Evolutionary conservation across 2,329 filamentous ascomycete species (phyloP).

Genomic region (Spiromastix sp.): DNA sequence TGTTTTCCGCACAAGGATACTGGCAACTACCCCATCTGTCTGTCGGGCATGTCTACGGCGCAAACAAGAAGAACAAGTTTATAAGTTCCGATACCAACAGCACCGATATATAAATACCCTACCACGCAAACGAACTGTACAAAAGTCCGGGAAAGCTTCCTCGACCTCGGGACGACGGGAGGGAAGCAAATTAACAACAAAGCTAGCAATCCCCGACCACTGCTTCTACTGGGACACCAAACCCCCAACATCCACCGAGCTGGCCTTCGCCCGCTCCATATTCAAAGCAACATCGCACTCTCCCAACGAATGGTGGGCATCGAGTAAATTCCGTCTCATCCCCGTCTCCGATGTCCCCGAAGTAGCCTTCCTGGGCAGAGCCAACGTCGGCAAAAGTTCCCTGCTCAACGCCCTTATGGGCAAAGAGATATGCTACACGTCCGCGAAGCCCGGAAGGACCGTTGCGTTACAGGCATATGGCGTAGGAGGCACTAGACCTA

Average conservation of each 20-base stretch:
- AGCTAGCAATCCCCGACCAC: conserved; percentile 12
- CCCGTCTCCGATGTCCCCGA: conserved; percentile 45
- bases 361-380: conserved; percentile 57
- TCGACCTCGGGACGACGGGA: too few relatives aligned
- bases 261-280: conserved; percentile 35
- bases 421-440: conserved; percentile 43
- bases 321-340: conserved; percentile 50
- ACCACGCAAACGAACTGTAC: too few relatives aligned
- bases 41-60: too few relatives aligned
- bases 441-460: conserved; percentile 51
- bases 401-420: conserved; percentile 55
- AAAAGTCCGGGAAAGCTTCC: too few relatives aligned
- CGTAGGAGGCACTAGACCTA: conserved; percentile 40
- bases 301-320: conserved; percentile 49
- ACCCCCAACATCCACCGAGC: conserved; percentile 33
- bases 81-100: too few relatives aligned
- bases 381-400: conserved; percentile 60
- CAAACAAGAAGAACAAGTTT: too few relatives aligned
- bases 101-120: too few relatives aligned
- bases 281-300: conserved; percentile 37
- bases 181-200: too few relatives aligned
- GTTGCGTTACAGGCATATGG: conserved; percentile 57
- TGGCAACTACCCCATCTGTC: too few relatives aligned
- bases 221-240: conserved; percentile 44
- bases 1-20: too few relatives aligned